phyloP scores from a whole-genome alignment of 352 stramenopile species.

The Blastocystis sp. region DNA sequence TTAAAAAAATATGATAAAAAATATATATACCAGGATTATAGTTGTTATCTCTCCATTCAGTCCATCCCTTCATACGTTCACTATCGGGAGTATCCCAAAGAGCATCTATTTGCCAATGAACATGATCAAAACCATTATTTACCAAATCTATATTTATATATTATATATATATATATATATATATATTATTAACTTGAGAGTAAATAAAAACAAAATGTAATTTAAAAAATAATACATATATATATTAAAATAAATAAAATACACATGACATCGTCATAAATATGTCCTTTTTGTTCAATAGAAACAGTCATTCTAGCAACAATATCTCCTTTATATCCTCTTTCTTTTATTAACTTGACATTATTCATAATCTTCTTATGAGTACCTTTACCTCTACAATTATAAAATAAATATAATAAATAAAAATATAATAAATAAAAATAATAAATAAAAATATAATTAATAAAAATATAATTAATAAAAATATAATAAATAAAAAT shows the following conservation, averaged over 20 bases:
- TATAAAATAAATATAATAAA: too few relatives aligned
- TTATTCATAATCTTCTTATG: constrained; percentile 46
- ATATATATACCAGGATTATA: constrained; percentile 47
- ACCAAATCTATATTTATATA: constrained; percentile 12
- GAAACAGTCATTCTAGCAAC: constrained; percentile 46
- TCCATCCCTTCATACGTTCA: constrained; percentile 42
- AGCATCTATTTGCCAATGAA: constrained; percentile 45
- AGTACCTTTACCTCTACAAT: constrained; percentile 40
- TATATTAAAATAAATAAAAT: too few relatives aligned
- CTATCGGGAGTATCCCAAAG: constrained; percentile 45
- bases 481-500: too few relatives aligned
- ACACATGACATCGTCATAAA: constrained; percentile 46
- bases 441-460: too few relatives aligned
- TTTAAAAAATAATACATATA: background rate
- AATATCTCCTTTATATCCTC: constrained; percentile 43
- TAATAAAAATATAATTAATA: too few relatives aligned
- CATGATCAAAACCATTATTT: constrained; percentile 41
- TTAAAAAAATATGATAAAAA: too few relatives aligned
- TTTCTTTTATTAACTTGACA: constrained; percentile 42
- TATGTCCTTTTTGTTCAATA: constrained; percentile 41
- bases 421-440: too few relatives aligned
- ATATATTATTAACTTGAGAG: constrained; percentile 20
- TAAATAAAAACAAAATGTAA: too few relatives aligned
- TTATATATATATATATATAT: background rate
- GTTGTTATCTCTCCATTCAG: constrained; percentile 42